These are phyloP conservation scores for Dictyostelium citrinum DNA, from an alignment of 78 protist species.

Conservation along the genomic window DNA sequence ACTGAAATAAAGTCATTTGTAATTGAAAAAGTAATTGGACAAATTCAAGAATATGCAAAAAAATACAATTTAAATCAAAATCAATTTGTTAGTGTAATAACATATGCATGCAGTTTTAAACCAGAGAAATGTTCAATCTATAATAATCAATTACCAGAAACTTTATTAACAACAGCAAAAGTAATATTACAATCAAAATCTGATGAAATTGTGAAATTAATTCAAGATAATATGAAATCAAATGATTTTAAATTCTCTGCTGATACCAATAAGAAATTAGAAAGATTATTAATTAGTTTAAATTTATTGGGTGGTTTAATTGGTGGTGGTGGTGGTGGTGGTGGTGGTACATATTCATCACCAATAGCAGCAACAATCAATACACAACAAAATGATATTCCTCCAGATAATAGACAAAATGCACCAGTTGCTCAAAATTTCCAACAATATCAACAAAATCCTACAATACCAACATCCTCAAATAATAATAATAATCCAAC, in stretches of 20 bases:
- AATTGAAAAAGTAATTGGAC: not conserved
- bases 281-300: not conserved
- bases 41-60: not conserved
- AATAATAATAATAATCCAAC: no score
- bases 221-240: not conserved
- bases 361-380: not conserved
- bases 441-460: not conserved
- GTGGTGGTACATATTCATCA: not conserved
- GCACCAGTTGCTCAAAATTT: not conserved
- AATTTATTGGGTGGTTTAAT: not conserved
- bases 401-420: not conserved
- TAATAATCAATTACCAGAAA: not conserved
- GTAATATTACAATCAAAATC: not conserved
- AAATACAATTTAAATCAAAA: constrained; percentile 6
- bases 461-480: no score
- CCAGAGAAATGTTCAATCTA: not conserved
- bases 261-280: not conserved
- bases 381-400: not conserved
- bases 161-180: not conserved
- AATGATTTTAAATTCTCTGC: not conserved
- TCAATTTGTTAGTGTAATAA: not conserved
- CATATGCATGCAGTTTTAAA: not conserved
- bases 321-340: no score
- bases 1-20: not conserved
- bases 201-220: not conserved